Evolutionary conservation across 2,329 filamentous ascomycete genomes (phyloP), one percentile per base, ranked within the genome.

Genomic region (Grosmannia serpens): DNA sequence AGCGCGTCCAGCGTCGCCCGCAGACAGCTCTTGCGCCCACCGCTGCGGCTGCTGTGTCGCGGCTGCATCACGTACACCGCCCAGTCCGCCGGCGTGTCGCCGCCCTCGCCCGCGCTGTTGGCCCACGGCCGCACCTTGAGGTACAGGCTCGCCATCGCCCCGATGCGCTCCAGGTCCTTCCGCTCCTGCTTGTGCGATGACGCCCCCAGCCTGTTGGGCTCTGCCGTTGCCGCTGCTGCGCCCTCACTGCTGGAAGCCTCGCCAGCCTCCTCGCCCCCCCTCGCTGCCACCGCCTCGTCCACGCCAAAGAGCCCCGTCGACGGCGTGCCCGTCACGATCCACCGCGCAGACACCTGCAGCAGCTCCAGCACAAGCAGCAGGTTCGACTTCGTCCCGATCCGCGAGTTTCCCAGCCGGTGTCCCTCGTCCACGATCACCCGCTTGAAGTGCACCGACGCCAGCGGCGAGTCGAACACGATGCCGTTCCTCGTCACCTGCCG

Each of bases 401-500:
- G 79, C 0, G 81, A 81, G 44, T 88, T 86, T 0, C 89, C 89
- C 60, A 96, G 85, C 60, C 82, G 87, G 68, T 96, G 91, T 0
- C 92, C 92, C 75, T 96, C 92, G 63, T 97, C 92, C 22, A 95
- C 87, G 52, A 97, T 91, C 53, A 95, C 85, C 1, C 92, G 81
- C 65, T 96, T 86, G 79, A 92, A 96, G 64, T 89, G 90, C 4
- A 96, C 71, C 9, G 81, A 71, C 46, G 83, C 83, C 22, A 96
- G 71, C 0, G 87, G 81, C 1, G 84, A 60, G 11, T 78, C 68
- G 35, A 59, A 73, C 44, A 62, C 70, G 70, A 33, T 61, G 44
- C 55, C 61, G 3, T 62, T 66, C 33, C 61, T 65, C 8, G 62
- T 64, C 55, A 65, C 74, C 53, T 65, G 73, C 58, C 63, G 79